Conservation (phyloP, 2,329 filamentous ascomycete species). For the Trichoderma harzianum region DNA sequence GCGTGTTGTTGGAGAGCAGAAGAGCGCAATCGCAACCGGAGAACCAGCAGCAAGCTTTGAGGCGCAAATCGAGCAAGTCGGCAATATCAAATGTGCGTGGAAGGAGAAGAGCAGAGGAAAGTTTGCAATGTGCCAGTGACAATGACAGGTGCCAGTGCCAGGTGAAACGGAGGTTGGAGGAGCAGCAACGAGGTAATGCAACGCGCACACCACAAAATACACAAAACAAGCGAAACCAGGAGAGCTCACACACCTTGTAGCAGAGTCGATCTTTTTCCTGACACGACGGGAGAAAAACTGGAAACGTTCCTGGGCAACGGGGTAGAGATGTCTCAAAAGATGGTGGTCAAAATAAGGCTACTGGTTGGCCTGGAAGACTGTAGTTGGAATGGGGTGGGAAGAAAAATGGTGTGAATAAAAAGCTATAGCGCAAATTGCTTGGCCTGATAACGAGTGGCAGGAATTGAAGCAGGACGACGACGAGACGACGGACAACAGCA, state of each 20-base stretch:
- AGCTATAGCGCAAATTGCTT: conserved; percentile 29
- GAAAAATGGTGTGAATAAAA: conserved; percentile 26
- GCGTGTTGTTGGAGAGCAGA: not conserved
- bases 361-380: not conserved
- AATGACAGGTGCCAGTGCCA: not conserved
- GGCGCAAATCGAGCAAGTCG: conserved; percentile 8
- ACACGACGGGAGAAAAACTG: conserved; percentile 4
- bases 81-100: not conserved
- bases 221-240: conserved; percentile 13
- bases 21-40: not conserved
- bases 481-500: conserved; percentile 19
- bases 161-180: conserved; percentile 16
- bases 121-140: not conserved
- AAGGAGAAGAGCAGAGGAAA: conserved; percentile 1
- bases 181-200: conserved; percentile 17
- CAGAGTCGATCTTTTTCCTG: conserved; percentile 17
- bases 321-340: conserved; percentile 17
- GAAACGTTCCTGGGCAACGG: conserved; percentile 25
- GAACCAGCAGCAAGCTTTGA: not conserved
- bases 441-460: conserved; percentile 38
- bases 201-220: not conserved
- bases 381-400: not conserved
- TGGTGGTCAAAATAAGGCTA: conserved; percentile 14
- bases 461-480: conserved; percentile 32
- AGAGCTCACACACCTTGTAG: conserved; percentile 12